Base-by-base conservation (phyloP, 2,329 filamentous ascomycete genomes). In the Aureobasidium sp. region DNA sequence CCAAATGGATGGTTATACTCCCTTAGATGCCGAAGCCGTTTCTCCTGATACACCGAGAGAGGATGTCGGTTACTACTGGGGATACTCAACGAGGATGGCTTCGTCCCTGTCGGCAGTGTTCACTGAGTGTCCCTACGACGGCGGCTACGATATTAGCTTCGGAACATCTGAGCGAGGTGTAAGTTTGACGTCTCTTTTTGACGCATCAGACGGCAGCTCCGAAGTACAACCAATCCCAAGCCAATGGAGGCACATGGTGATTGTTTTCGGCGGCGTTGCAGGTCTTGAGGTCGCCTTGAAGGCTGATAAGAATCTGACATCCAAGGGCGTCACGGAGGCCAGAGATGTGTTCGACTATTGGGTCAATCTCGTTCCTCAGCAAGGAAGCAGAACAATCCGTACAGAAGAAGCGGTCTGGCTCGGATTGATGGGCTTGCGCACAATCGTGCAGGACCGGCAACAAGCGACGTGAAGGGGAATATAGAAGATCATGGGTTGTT, bases 381-480 rank as follows among this genome's bases (percentile, higher is more conserved):
- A 95, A 73, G 90, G 90, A 0, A 93, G 89, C 71, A 80, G 90
- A 68, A 91, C 87, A 1, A 93, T 96, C 65, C 79, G 89, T 65
- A 94, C 90, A 0, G 90, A 95, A 68, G 91, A 96, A 75, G 90
- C 90, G 1, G 76, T 95, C 20, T 89, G 88, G 76, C 84, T 94
- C 70, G 89, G 86, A 0, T 73, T 95, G 71, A 87, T 87, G 69
- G 84, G 84, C 1, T 71, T 94, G 70, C 82, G 86, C 70, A 79
- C 63, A 13, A 50, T 71, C 1, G 66, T 73, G n/a, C 69, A 70
- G 52, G 63, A 63, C 27, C 69, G 71, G 43, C 47, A 53, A 20
- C 47, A 61, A 34, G 36, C 57, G 29, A 24, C n/a, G 12, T 59
- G 46, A 59, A 39, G 12, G 41, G 27, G 7, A 20, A 34, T 8